Conservation (phyloP, 257 asterid genomes). For the Knoxia roxburghii region DNA sequence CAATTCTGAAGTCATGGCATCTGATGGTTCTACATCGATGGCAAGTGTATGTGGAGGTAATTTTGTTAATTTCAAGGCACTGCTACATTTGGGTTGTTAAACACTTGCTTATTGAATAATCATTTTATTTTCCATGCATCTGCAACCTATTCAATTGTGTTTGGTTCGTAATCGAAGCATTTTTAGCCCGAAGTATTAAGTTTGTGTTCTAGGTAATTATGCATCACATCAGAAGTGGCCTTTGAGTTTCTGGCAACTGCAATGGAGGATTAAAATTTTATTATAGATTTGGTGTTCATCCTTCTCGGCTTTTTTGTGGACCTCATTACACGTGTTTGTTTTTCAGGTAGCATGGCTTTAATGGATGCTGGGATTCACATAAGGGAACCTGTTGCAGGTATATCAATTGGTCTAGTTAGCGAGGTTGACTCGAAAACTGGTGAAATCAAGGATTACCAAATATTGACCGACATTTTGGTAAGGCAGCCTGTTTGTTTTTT, state of each 20-base stretch:
- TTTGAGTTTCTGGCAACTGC: conserved; percentile 1
- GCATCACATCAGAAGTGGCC: neutral
- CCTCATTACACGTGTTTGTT: neutral
- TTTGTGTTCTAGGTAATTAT: neutral
- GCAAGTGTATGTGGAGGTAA: conserved; percentile 99
- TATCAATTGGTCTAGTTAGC: conserved; percentile 89
- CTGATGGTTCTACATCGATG: conserved; percentile 99
- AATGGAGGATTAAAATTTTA: neutral
- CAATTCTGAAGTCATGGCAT: conserved; percentile 97
- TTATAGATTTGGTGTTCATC: neutral
- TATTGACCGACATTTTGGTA: conserved; percentile 88
- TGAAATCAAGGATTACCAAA: conserved; percentile 77
- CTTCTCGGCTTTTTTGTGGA: neutral
- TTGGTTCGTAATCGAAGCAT: neutral
- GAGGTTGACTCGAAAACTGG: conserved; percentile 75
- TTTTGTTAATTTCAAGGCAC: conserved; percentile 5
- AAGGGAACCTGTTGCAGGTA: conserved; percentile 85
- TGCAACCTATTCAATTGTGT: neutral
- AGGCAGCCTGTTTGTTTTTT: conserved; percentile 10
- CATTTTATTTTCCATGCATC: conserved; percentile 10
- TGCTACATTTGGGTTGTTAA: neutral
- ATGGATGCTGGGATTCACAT: conserved; percentile 96
- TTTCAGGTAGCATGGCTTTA: conserved; percentile 96
- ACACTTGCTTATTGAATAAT: neutral
- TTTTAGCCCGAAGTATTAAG: neutral